phyloP scores from a whole-genome alignment of 139 green algal species.

The Coccomyxa sp. region DNA sequence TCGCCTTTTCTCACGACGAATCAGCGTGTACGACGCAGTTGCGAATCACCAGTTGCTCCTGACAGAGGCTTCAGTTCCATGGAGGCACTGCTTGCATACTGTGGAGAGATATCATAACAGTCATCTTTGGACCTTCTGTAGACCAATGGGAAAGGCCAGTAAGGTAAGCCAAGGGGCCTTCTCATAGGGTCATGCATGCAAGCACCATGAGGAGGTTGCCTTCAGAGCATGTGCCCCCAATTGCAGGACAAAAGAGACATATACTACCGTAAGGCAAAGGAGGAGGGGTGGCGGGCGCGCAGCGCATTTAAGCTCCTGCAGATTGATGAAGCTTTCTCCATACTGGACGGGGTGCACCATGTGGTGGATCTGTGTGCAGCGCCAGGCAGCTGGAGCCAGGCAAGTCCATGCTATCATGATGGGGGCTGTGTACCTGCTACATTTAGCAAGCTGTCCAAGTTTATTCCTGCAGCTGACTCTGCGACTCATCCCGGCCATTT shows the following conservation, averaged over 20 bases:
- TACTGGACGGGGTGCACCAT: slow-evolving; percentile 69
- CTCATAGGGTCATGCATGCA: not conserved
- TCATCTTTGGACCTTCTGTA: not conserved
- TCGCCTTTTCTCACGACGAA: not conserved
- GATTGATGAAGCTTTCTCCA: slow-evolving; percentile 92
- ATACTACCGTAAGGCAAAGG: slow-evolving; percentile 95
- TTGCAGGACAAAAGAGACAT: slow-evolving; percentile 94
- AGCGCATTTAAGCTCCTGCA: slow-evolving; percentile 98
- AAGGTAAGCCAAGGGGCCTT: not conserved
- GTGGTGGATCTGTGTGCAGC: slow-evolving; percentile 97
- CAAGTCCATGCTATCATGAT: no score
- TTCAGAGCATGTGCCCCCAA: not conserved
- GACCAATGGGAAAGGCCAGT: slow-evolving; percentile 15
- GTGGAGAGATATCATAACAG: not conserved
- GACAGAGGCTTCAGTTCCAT: no score
- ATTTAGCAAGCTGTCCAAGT: no score
- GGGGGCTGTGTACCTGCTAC: not conserved
- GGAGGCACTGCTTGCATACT: not conserved
- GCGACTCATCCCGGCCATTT: no score
- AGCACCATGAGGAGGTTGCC: not conserved
- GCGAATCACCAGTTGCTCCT: not conserved
- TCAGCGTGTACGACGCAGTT: not conserved
- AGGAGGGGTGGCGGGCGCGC: slow-evolving; percentile 95
- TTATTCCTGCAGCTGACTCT: not conserved
- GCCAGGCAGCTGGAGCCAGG: slow-evolving; percentile 94